These are phyloP conservation scores for Phytophthora sp. DNA, from an alignment of 352 stramenopile species.

Conservation along the genomic window DNA sequence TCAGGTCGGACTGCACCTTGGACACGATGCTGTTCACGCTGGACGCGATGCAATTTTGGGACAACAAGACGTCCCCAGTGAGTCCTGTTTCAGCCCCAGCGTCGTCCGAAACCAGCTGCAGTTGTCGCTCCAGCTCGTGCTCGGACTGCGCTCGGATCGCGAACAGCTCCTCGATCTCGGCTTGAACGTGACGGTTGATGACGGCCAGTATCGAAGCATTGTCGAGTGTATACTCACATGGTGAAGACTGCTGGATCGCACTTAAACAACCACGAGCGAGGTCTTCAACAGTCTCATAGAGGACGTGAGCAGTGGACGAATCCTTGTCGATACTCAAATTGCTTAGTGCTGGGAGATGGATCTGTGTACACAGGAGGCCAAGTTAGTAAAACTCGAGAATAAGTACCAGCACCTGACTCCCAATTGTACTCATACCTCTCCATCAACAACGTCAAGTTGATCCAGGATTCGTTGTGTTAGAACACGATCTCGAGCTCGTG, in stretches of 20 bases:
- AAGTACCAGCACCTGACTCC: background rate
- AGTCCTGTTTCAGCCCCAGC: constrained; percentile 3
- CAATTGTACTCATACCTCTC: constrained; percentile 16
- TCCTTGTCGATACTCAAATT: background rate
- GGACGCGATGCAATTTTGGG: constrained; percentile 36
- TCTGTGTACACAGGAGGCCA: constrained; percentile 17
- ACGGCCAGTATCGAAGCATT: constrained; percentile 7
- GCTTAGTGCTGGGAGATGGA: constrained; percentile 23
- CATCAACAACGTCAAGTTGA: constrained; percentile 27
- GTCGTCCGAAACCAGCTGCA: constrained; percentile 32
- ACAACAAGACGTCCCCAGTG: constrained; percentile 24
- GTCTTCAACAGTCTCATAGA: constrained; percentile 37
- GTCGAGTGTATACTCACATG: background rate
- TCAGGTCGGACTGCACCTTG: constrained; percentile 29
- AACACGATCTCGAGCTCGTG: constrained; percentile 3
- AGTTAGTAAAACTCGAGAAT: background rate
- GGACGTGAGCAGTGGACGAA: constrained; percentile 4
- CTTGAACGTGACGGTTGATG: constrained; percentile 19
- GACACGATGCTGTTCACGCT: constrained; percentile 30
- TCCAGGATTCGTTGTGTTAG: constrained; percentile 9
- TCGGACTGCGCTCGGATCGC: constrained; percentile 34
- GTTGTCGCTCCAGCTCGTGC: constrained; percentile 27
- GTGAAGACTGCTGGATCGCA: constrained; percentile 19
- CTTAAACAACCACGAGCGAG: constrained; percentile 22
- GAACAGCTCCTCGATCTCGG: constrained; percentile 34